These are phyloP conservation scores for Chrysoporthe deuterocubensis DNA, from an alignment of 2,329 filamentous ascomycete species.

Conservation along the genomic window DNA sequence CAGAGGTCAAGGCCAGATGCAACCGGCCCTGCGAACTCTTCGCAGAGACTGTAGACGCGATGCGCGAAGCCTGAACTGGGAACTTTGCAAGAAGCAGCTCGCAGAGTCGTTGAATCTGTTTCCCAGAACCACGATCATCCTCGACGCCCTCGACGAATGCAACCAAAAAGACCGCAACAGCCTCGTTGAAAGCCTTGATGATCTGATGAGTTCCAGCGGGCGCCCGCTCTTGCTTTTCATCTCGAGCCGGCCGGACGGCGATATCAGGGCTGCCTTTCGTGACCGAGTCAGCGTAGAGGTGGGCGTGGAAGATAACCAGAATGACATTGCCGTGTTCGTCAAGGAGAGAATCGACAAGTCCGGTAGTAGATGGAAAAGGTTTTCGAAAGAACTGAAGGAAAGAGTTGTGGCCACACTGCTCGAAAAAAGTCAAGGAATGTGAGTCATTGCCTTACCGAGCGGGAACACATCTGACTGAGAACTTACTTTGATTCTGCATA, in stretches of 20 bases:
- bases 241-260: constrained; percentile 38
- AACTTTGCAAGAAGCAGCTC: constrained; percentile 32
- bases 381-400: constrained; percentile 28
- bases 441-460: constrained; percentile 26
- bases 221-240: constrained; percentile 41
- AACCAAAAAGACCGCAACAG: constrained; percentile 32
- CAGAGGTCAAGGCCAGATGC: constrained; percentile 13
- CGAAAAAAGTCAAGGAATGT: constrained; percentile 37
- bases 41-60: not conserved
- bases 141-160: constrained; percentile 45
- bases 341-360: constrained; percentile 30
- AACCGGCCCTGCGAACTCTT: constrained; percentile 19
- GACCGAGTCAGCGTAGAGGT: constrained; percentile 33
- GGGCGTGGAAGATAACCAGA: constrained; percentile 35
- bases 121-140: constrained; percentile 37
- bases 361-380: constrained; percentile 27
- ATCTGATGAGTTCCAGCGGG: constrained; percentile 32
- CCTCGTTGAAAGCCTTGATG: constrained; percentile 35
- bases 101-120: constrained; percentile 36
- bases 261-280: constrained; percentile 34
- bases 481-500: constrained; percentile 15
- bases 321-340: constrained; percentile 38
- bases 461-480: too few species aligned
- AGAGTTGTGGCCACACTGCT: constrained; percentile 32
- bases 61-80: constrained; percentile 24